A percentile compares a stretch with the other conserved stretches of the same genome.
phyloP scores from a whole-genome alignment of 192 early-diverging fungal species.

The Umbelopsis isabellina region DNA sequence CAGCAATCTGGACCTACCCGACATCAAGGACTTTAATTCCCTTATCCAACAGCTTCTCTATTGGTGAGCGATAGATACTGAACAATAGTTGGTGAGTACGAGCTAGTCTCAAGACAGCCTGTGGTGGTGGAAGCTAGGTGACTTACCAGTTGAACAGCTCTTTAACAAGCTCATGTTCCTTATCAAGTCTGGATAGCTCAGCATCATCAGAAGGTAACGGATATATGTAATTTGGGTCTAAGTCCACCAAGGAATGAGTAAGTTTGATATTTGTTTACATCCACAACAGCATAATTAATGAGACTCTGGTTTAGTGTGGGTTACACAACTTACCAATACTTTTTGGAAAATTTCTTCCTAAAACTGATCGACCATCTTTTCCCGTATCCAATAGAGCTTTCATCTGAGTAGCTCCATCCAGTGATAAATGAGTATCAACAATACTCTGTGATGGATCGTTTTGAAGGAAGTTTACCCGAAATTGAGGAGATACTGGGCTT shows the following conservation, averaged over 20 bases:
- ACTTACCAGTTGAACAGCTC: constrained; percentile 20
- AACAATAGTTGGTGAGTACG: background rate
- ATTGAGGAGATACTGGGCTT: background rate
- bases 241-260: background rate
- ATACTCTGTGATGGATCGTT: background rate
- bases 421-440: background rate
- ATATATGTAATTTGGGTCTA: background rate
- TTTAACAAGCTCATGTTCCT: constrained; percentile 16
- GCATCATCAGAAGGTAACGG: constrained; percentile 6
- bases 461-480: background rate
- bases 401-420: background rate
- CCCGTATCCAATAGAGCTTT: constrained; percentile 8
- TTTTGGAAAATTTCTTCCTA: constrained; percentile 20
- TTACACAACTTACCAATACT: constrained; percentile 18
- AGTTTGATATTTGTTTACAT: background rate
- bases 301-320: background rate
- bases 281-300: background rate
- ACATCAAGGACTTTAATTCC: constrained; percentile 31
- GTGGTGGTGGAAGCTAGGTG: background rate
- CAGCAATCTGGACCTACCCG: constrained; percentile 18
- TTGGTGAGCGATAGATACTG: constrained; percentile 28
- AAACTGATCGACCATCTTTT: constrained; percentile 8
- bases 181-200: constrained; percentile 5
- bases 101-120: background rate
- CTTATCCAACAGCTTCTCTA: constrained; percentile 17